Evolutionary conservation across 2,329 filamentous ascomycete species (phyloP).

Genomic region (Fusarium decemcellulare): DNA sequence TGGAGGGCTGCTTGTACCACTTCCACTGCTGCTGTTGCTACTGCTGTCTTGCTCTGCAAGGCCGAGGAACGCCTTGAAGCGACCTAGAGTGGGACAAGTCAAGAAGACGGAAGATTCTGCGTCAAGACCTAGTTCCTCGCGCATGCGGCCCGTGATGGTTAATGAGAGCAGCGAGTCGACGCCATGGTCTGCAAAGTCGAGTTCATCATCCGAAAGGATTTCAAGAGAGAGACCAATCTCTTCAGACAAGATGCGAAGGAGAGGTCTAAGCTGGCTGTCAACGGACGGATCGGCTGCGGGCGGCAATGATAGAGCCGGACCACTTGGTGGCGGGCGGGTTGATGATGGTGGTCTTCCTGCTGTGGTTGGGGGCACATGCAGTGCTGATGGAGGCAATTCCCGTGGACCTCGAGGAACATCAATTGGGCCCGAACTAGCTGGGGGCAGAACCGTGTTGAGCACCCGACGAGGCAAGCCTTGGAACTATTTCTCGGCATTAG

Average conservation of each 20-base stretch:
- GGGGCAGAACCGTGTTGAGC: slow-evolving; percentile 9
- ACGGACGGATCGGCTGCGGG: neutral
- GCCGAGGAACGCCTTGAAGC: too few species aligned
- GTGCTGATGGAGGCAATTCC: neutral
- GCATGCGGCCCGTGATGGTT: too few species aligned
- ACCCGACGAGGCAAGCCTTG: slow-evolving; percentile 9
- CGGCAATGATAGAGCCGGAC: neutral
- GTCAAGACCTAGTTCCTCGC: too few species aligned
- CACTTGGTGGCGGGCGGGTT: too few species aligned
- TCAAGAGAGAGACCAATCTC: too few species aligned
- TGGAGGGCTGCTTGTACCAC: too few species aligned
- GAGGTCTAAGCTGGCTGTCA: slow-evolving; percentile 1
- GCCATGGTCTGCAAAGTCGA: slow-evolving; percentile 1
- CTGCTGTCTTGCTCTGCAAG: too few species aligned
- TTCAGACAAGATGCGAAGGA: neutral
- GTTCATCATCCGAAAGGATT: neutral
- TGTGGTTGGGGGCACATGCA: neutral
- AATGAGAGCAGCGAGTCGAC: slow-evolving; percentile 7
- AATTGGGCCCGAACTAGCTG: neutral
- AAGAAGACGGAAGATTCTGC: too few species aligned
- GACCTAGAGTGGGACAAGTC: too few species aligned
- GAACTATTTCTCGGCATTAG: neutral
- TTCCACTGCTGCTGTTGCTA: too few species aligned
- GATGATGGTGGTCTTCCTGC: too few species aligned
- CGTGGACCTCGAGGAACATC: neutral